These are phyloP conservation scores for Nemania diffusa DNA, from an alignment of 2,329 filamentous ascomycete genomes.

Conservation along the genomic window DNA sequence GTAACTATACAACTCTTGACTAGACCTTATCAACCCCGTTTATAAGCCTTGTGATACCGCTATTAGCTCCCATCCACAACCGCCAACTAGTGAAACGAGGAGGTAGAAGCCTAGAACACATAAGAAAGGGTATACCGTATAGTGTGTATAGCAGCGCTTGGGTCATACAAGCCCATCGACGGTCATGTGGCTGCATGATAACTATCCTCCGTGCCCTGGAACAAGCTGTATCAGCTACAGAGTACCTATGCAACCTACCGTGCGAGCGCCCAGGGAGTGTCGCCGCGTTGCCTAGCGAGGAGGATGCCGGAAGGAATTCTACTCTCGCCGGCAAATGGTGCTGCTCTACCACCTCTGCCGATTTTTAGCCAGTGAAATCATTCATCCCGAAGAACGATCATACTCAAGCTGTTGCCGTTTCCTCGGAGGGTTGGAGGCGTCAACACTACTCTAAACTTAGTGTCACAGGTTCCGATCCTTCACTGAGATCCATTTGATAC, in stretches of 20 bases:
- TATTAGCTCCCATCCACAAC: conserved; percentile 5
- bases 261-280: conserved; percentile 12
- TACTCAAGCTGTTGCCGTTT: conserved; percentile 8
- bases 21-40: conserved; percentile 8
- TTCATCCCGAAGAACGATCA: conserved; percentile 3
- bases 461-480: conserved; percentile 6
- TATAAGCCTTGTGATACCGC: conserved; percentile 2
- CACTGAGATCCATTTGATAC: not conserved
- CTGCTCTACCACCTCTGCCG: not conserved
- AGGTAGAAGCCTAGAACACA: not conserved
- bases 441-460: not conserved
- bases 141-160: conserved; percentile 6
- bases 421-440: conserved; percentile 3
- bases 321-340: conserved; percentile 23
- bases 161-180: conserved; percentile 11
- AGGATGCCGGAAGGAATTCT: conserved; percentile 15
- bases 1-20: conserved; percentile 13
- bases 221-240: conserved; percentile 19
- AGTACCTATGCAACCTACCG: conserved; percentile 21
- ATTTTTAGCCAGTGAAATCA: conserved; percentile 9
- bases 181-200: conserved; percentile 24
- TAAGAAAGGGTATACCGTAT: conserved; percentile 5
- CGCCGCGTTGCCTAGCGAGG: conserved; percentile 26
- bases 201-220: conserved; percentile 14
- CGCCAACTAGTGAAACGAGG: not conserved